phyloP scores from a whole-genome alignment of 2,329 filamentous ascomycete genomes.

The Chrysoporthe austroafricana region DNA sequence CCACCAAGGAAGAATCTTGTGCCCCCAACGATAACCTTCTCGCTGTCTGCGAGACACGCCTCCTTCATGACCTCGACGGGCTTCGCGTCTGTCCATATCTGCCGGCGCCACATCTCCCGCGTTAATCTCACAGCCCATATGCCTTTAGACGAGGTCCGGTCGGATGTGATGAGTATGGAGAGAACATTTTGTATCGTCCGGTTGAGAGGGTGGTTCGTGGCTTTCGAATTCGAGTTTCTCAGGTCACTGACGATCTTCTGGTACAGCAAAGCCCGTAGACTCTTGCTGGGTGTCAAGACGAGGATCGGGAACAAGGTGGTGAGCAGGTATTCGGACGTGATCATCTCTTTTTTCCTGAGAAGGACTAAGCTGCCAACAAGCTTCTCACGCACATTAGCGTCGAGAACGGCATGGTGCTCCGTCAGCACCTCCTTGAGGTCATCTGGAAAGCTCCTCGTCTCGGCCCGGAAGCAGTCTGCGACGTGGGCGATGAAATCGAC shows the following conservation, averaged over 20 bases:
- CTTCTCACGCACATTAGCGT: constrained; percentile 88
- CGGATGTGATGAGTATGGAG: constrained; percentile 86
- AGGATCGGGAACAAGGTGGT: constrained; percentile 95
- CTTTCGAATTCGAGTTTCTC: constrained; percentile 82
- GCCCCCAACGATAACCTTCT: constrained; percentile 87
- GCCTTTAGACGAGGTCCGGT: constrained; percentile 81
- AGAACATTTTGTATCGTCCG: constrained; percentile 90
- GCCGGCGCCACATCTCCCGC: constrained; percentile 92
- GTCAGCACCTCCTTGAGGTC: constrained; percentile 82
- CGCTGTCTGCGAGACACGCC: constrained; percentile 83
- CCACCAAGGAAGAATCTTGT: constrained; percentile 95
- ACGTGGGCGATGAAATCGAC: constrained; percentile 94
- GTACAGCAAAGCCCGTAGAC: constrained; percentile 80
- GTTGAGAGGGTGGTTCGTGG: constrained; percentile 91
- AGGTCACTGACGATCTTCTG: constrained; percentile 90
- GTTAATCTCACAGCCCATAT: constrained; percentile 97
- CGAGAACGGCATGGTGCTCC: constrained; percentile 80
- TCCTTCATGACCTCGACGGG: constrained; percentile 99
- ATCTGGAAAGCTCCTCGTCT: constrained; percentile 75
- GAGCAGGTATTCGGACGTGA: constrained; percentile 81
- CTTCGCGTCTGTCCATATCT: constrained; percentile 93
- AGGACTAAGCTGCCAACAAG: constrained; percentile 88
- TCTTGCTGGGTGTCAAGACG: constrained; percentile 89
- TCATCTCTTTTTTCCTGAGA: constrained; percentile 85
- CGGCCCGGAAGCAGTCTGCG: constrained; percentile 86